Conservation (phyloP, 331 rosid species). For the Rosa hybrid region DNA sequence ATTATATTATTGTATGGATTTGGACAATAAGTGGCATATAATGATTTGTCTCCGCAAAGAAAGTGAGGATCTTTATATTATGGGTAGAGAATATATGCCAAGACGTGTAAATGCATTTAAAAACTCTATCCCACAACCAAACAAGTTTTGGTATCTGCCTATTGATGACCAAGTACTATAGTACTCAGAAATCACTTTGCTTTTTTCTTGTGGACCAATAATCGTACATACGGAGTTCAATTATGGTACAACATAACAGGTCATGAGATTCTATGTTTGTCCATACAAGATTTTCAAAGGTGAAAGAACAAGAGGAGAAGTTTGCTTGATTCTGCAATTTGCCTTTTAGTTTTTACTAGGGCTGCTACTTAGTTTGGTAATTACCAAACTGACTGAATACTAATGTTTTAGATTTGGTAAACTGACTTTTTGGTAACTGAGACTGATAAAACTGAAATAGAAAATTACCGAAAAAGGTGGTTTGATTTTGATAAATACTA, state of each 20-base stretch:
- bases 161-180: background rate
- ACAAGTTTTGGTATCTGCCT: slow-evolving; percentile 2
- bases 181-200: background rate
- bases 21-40: slow-evolving; percentile 16
- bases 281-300: background rate
- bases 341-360: background rate
- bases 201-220: background rate
- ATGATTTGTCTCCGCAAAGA: slow-evolving; percentile 21
- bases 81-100: slow-evolving; percentile 4
- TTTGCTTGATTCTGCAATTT: slow-evolving; percentile 9
- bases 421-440: too few relatives aligned
- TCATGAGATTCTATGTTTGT: slow-evolving; percentile 18
- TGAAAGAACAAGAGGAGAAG: background rate
- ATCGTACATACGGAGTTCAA: background rate
- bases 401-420: too few relatives aligned
- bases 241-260: slow-evolving; percentile 7
- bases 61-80: background rate
- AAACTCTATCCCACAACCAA: background rate
- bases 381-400: too few relatives aligned
- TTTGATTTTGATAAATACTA: too few relatives aligned
- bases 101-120: background rate
- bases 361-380: too few relatives aligned
- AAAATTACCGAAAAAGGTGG: too few relatives aligned
- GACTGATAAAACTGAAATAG: too few relatives aligned
- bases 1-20: background rate